Percentiles rank a stretch among this genome's conserved stretches.
Conservation (phyloP, 164 flowering plant species). For the Magnolia sinica region DNA sequence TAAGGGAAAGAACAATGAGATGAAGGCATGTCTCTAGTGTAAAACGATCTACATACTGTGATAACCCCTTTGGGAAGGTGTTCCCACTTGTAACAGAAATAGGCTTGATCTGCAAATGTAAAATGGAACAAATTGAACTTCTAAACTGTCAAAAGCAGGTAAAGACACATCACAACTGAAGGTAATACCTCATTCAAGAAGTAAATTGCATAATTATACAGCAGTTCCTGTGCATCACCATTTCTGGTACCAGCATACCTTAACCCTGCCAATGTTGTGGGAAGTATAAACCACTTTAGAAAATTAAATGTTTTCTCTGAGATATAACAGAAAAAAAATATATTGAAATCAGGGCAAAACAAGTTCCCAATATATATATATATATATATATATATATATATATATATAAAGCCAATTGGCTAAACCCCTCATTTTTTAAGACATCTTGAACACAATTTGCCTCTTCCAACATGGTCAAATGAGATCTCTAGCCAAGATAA, state of each 20-base stretch:
- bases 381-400: too few relatives aligned
- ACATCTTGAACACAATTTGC: neutral
- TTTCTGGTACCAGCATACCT: conserved; percentile 91
- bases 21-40: conserved; percentile 88
- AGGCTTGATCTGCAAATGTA: conserved; percentile 75
- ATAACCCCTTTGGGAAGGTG: conserved; percentile 66
- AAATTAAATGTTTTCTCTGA: neutral
- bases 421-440: neutral
- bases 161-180: conserved; percentile 17
- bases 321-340: too few relatives aligned
- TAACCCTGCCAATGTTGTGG: conserved; percentile 49
- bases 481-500: too few relatives aligned
- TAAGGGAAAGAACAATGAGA: conserved; percentile 80
- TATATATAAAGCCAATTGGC: too few relatives aligned
- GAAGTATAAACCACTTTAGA: neutral
- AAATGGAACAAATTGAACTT: neutral
- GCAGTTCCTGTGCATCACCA: conserved; percentile 79
- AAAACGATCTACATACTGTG: conserved; percentile 75
- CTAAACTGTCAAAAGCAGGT: neutral
- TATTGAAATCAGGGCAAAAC: neutral
- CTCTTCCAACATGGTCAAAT: neutral
- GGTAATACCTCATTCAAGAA: conserved; percentile 79
- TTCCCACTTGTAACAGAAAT: conserved; percentile 42
- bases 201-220: conserved; percentile 74
- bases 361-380: neutral